Base-by-base conservation (phyloP, 306 rosid genomes). In the Citrullus amarus region DNA sequence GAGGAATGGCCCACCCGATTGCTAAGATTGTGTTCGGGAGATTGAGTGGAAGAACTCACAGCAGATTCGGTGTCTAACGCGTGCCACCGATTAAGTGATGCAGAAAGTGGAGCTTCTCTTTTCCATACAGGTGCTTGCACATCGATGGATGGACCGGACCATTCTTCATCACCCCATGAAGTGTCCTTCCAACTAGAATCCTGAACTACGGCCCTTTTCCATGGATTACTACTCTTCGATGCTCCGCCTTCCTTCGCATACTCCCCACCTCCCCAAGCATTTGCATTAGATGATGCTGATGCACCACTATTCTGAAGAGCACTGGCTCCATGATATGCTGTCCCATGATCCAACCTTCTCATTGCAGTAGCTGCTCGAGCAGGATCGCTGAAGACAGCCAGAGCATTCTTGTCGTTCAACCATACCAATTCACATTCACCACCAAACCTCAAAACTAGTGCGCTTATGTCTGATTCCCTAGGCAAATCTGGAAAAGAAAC, bases 371-470 rank as follows among this genome's bases (percentile, higher is more conserved):
- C 98, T 8, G 98, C 97, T 79, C 98, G 87, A 34, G 90, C 96
- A 75, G 98, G 96, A 87, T 93, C 98, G 3, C 85, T 82, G 62
- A 93, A 93, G 36, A 93, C 91, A 30, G 98, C 97, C 86, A 93
- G 70, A 9, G 98, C 98, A 67, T 93, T 93, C 88, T 88, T 93
- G 86, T 93, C 98, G 16, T 93, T 93, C 92, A 93, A 81, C 98
- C 98, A 93, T 15, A 88, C 96, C 32, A 93, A 89, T 88, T 93
- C 98, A 41, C 98, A 93, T 62, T 93, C 98, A 10, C 98, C 98
- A 1, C 98, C 98, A 73, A 93, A 92, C 78, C 98, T 86, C 88
- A 93, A 79, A 11, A 93, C 98, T 88, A 93, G 74, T 14, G 97
- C 94, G 81, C 91, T 91, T 62, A 93, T 90, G 79, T 93, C 97